phyloP scores from a whole-genome alignment of 768 basidiomycete species.

The Myochromella boudieri region DNA sequence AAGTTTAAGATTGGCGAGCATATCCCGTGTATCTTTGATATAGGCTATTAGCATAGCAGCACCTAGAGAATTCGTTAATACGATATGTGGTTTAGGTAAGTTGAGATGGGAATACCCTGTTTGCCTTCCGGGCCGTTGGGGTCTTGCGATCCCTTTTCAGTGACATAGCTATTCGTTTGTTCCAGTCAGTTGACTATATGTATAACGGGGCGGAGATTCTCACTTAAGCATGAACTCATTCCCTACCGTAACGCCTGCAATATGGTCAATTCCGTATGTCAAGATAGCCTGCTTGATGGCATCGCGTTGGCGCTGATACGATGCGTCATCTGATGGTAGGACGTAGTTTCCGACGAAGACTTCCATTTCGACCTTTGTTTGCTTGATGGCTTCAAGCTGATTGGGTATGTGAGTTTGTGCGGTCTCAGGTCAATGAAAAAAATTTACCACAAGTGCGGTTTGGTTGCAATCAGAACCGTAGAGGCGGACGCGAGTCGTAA shows the following conservation, averaged over 20 bases:
- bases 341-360: constrained; percentile 79
- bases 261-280: constrained; percentile 73
- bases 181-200: neutral
- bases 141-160: constrained; percentile 40
- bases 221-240: constrained; percentile 89
- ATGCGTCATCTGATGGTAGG: constrained; percentile 52
- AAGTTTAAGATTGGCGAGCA: constrained; percentile 56
- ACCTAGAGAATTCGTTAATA: constrained; percentile 33
- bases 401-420: constrained; percentile 1
- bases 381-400: constrained; percentile 83
- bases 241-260: constrained; percentile 85
- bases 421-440: neutral
- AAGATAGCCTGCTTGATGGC: constrained; percentile 65
- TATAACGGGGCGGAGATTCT: neutral
- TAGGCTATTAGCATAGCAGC: constrained; percentile 57
- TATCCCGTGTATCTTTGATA: constrained; percentile 63
- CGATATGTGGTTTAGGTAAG: neutral
- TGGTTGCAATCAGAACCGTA: constrained; percentile 90
- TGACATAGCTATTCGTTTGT: constrained; percentile 56
- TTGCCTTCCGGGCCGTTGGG: constrained; percentile 62
- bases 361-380: constrained; percentile 81
- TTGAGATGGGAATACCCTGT: constrained; percentile 21
- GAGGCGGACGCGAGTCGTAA: constrained; percentile 76
- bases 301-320: constrained; percentile 71
- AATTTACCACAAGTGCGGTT: constrained; percentile 66